phyloP scores from a whole-genome alignment of 2,329 filamentous ascomycete genomes.

The Diplodia sapinea region DNA sequence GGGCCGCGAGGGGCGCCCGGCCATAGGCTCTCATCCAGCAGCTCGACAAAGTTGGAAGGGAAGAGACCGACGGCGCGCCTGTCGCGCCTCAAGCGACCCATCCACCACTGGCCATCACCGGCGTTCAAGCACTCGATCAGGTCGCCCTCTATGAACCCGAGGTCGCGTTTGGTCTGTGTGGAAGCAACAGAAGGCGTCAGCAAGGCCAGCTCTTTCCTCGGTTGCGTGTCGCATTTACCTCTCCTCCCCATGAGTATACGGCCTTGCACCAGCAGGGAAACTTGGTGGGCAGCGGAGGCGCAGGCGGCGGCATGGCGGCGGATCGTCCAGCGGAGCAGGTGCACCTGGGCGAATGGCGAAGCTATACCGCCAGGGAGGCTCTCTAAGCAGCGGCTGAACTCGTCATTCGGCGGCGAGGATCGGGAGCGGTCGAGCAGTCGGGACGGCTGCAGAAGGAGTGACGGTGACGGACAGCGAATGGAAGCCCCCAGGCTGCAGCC shows the following conservation, averaged over 20 bases:
- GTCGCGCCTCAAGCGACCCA: constrained; percentile 86
- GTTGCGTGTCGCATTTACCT: constrained; percentile 50
- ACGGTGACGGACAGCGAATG: constrained; percentile 18
- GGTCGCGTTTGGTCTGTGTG: constrained; percentile 77
- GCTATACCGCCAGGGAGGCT: constrained; percentile 18
- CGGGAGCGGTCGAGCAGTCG: constrained; percentile 1
- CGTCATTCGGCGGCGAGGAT: constrained; percentile 14
- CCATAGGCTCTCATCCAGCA: constrained; percentile 83
- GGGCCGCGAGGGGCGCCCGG: constrained; percentile 69
- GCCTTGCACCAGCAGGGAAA: constrained; percentile 94
- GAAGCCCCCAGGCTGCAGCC: constrained; percentile 15
- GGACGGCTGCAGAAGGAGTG: constrained; percentile 4
- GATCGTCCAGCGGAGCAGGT: not conserved
- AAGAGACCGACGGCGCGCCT: constrained; percentile 90
- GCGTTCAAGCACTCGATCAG: constrained; percentile 98
- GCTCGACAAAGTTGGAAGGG: constrained; percentile 95
- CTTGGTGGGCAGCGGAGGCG: constrained; percentile 68
- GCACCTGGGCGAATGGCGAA: constrained; percentile 3
- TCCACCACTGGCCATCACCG: constrained; percentile 98
- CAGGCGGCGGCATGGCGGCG: constrained; percentile 51
- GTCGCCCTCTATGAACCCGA: constrained; percentile 97
- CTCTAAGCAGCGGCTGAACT: constrained; percentile 7
- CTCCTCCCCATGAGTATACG: constrained; percentile 91
- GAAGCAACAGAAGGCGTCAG: constrained; percentile 36
- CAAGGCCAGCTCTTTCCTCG: not conserved